Evolutionary conservation across 768 basidiomycete genomes (phyloP).

Genomic region (Agaricus blazei): DNA sequence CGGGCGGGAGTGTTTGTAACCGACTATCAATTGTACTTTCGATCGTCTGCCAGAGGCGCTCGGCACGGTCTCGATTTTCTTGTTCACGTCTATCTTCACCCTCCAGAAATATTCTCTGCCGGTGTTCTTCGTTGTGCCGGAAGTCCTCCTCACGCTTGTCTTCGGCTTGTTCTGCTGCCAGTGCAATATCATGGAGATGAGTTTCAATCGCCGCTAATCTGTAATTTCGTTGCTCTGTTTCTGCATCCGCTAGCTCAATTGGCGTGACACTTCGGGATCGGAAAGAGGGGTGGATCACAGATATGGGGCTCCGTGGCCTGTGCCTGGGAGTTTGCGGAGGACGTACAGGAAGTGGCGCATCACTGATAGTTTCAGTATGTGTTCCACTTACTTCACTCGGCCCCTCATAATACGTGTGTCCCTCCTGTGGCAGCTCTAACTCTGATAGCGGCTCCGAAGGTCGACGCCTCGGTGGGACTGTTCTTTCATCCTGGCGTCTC

Average conservation of each 20-base stretch:
- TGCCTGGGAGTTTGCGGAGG: not conserved
- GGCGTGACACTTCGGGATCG: constrained; percentile 31
- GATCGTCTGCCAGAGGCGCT: constrained; percentile 39
- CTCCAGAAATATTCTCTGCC: constrained; percentile 56
- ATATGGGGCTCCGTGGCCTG: constrained; percentile 6
- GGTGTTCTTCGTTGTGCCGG: constrained; percentile 57
- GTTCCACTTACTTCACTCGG: not conserved
- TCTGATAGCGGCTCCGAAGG: not conserved
- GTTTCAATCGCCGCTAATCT: constrained; percentile 53
- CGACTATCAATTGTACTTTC: constrained; percentile 34
- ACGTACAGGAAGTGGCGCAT: not conserved
- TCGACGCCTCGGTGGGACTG: not conserved
- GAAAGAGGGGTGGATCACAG: constrained; percentile 8
- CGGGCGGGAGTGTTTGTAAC: constrained; percentile 28
- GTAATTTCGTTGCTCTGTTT: constrained; percentile 46
- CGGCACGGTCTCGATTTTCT: constrained; percentile 47
- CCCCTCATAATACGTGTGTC: constrained; percentile 7
- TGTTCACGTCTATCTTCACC: constrained; percentile 52
- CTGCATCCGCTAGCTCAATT: constrained; percentile 34
- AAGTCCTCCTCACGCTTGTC: constrained; percentile 61
- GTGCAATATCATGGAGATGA: constrained; percentile 41
- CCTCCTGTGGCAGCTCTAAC: not conserved
- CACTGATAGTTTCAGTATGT: constrained; percentile 11
- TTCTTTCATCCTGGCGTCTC: not conserved
- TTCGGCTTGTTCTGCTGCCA: constrained; percentile 54